Conservation (phyloP, 1,284 basidiomycete species). For the Marasmius oreades region DNA sequence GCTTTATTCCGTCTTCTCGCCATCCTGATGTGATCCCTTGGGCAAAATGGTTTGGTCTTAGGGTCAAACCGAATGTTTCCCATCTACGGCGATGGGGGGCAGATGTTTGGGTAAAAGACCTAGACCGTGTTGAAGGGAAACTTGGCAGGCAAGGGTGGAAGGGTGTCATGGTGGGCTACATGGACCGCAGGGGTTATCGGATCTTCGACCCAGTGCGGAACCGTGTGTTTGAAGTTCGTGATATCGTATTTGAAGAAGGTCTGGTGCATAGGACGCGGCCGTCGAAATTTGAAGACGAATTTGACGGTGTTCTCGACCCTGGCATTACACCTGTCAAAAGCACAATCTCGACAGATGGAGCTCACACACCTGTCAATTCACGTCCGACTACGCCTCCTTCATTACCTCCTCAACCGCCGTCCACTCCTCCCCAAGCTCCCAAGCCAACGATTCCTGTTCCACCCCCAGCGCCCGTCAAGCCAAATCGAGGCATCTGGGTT, state of each 20-base stretch:
- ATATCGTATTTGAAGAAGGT: neutral
- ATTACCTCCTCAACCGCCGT: no score
- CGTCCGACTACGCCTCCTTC: no score
- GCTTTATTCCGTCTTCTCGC: neutral
- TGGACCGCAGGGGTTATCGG: conserved; percentile 11
- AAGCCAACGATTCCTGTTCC: no score
- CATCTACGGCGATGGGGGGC: conserved; percentile 12
- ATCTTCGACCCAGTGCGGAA: conserved; percentile 4
- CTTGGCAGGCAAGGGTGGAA: conserved; percentile 13
- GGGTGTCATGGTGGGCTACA: conserved; percentile 14
- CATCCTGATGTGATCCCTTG: conserved; percentile 4
- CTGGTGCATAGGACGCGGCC: neutral
- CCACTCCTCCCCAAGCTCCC: no score
- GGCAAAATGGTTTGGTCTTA: no score
- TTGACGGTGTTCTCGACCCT: neutral
- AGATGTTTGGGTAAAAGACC: conserved; percentile 13
- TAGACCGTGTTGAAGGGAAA: conserved; percentile 11
- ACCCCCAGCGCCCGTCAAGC: no score
- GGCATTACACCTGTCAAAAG: no score
- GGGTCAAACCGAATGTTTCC: conserved; percentile 1
- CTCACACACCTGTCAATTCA: no score
- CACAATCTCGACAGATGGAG: no score
- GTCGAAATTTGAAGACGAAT: neutral
- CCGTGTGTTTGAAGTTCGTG: conserved; percentile 7
- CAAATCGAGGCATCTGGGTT: no score